Evolutionary conservation across 768 basidiomycete genomes (phyloP).

Genomic region (Trametes maxima): DNA sequence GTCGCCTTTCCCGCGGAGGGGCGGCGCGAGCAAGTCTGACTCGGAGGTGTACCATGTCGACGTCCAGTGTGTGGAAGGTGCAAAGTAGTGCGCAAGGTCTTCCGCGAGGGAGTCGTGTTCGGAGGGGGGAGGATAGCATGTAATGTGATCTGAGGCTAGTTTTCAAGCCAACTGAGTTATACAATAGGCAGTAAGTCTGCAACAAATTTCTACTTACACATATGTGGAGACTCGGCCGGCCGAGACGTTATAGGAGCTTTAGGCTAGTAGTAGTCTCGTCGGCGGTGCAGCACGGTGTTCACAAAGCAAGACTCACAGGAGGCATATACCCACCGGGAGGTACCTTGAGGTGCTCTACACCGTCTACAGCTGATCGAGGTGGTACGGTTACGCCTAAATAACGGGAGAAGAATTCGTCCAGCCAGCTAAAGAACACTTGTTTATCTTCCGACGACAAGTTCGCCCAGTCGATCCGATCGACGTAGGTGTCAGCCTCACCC

Average conservation of each 20-base stretch:
- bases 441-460: slow-evolving; percentile 71
- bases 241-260: not conserved
- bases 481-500: slow-evolving; percentile 18
- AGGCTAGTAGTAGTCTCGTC: slow-evolving; percentile 1
- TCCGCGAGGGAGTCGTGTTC: slow-evolving; percentile 40
- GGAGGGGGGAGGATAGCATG: slow-evolving; percentile 40
- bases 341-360: not conserved
- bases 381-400: slow-evolving; percentile 34
- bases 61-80: slow-evolving; percentile 44
- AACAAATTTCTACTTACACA: not conserved
- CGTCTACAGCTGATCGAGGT: not conserved
- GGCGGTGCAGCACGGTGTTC: not conserved
- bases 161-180: not conserved
- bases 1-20: slow-evolving; percentile 27
- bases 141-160: not conserved
- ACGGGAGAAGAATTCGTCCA: slow-evolving; percentile 78
- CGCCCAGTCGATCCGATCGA: slow-evolving; percentile 60
- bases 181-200: not conserved
- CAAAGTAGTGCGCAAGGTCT: slow-evolving; percentile 49
- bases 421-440: slow-evolving; percentile 71
- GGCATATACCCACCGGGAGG: slow-evolving; percentile 17
- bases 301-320: slow-evolving; percentile 8
- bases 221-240: not conserved
- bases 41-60: slow-evolving; percentile 43
- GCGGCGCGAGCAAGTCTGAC: slow-evolving; percentile 36